These are phyloP conservation scores for Posidonia oceanica DNA, from an alignment of 116 monocot species.

Conservation along the genomic window DNA sequence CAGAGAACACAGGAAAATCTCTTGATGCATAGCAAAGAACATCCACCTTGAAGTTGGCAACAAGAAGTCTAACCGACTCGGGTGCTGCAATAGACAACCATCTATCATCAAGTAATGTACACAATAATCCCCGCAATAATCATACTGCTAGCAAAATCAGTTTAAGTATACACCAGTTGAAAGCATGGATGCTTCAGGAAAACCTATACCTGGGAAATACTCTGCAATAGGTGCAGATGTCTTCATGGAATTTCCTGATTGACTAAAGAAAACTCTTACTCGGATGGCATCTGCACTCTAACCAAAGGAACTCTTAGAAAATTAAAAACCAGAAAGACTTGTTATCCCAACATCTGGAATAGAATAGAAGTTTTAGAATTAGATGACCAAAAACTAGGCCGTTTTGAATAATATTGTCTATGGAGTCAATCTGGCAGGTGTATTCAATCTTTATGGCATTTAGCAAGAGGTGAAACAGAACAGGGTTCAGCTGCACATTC, in stretches of 20 bases:
- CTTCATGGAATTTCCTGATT: constrained; percentile 32
- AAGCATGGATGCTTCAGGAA: not conserved
- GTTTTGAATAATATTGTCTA: not conserved
- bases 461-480: no score
- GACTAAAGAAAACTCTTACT: constrained; percentile 55
- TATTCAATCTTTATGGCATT: no score
- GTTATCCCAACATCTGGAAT: not conserved
- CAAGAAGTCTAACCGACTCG: constrained; percentile 26
- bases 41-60: constrained; percentile 54
- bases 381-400: not conserved
- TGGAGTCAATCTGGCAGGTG: no score
- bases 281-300: constrained; percentile 86
- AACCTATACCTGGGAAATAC: constrained; percentile 59
- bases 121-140: not conserved
- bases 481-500: no score
- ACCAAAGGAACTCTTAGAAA: constrained; percentile 16
- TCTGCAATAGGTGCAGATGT: constrained; percentile 37
- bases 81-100: constrained; percentile 35
- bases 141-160: not conserved
- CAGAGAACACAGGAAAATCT: constrained; percentile 44
- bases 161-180: not conserved
- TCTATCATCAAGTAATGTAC: not conserved
- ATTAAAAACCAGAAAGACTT: constrained; percentile 1
- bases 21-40: constrained; percentile 79
- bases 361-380: not conserved